These are phyloP conservation scores for Spatholobus suberectus DNA, from an alignment of 306 rosid genomes.

Conservation along the genomic window DNA sequence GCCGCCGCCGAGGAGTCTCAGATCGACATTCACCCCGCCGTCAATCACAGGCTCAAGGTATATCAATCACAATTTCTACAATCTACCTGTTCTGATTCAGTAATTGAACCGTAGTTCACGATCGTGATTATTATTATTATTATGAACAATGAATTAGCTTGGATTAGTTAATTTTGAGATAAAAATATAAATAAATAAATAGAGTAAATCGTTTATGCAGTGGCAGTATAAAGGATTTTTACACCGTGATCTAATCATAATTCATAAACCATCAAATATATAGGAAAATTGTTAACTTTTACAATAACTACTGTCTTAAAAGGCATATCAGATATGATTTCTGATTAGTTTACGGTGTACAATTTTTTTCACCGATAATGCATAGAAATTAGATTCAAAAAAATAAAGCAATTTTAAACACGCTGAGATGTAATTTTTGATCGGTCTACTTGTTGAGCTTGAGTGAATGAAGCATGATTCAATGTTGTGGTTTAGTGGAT, in stretches of 20 bases:
- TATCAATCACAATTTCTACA: neutral
- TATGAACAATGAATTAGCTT: neutral
- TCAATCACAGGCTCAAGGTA: constrained; percentile 92
- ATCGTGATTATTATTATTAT: neutral
- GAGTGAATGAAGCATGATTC: constrained; percentile 25
- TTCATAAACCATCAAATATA: too few relatives aligned
- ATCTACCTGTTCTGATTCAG: neutral
- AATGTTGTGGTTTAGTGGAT: neutral
- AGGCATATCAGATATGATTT: too few relatives aligned
- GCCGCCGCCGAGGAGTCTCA: constrained; percentile 62
- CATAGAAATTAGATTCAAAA: too few relatives aligned
- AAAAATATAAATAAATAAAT: neutral
- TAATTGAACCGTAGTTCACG: neutral
- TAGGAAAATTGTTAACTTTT: too few relatives aligned
- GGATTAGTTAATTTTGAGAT: neutral
- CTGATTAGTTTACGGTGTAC: too few relatives aligned
- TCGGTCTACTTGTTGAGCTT: constrained; percentile 19
- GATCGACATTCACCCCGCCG: constrained; percentile 92
- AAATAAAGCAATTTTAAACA: too few relatives aligned
- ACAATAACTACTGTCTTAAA: too few relatives aligned
- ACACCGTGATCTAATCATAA: too few relatives aligned
- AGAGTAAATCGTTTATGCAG: too few relatives aligned
- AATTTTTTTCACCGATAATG: too few relatives aligned
- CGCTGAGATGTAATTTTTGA: neutral
- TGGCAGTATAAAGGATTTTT: too few relatives aligned